Evolutionary conservation across 352 stramenopile genomes (phyloP), one percentile per base, ranked within the genome.

Genomic region (Phytophthora tubulina): DNA sequence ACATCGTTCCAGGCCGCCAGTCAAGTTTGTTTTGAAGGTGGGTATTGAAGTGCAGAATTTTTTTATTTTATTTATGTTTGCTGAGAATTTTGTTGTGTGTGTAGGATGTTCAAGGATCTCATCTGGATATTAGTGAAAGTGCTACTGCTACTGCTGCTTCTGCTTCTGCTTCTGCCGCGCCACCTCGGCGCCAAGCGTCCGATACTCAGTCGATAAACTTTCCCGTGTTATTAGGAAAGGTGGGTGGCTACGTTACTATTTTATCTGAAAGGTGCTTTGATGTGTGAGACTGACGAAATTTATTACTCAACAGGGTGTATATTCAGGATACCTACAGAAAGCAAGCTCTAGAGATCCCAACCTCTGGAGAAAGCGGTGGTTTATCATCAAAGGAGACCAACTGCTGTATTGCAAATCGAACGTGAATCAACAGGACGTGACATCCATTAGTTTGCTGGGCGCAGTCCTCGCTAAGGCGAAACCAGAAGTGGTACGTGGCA

Each of bases 21-120:
- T 96, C 62, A 94, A 94, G 60, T 96, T 96, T 62, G 80, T 96
- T 44, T 78, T 96, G 50, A 96, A 93, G 78, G 87, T 93, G 54
- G 38, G 46, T 35, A 41, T 38, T 45, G n/a, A 21, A 6, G 27
- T 33, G 31, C 36, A 35, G 13, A 51, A 3, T 54, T 44, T 14
- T 48, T 67, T 33, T 30, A 32, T 36, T 48, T 30, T 14, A 38
- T 27, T 27, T 27, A 27, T 27, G 21, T 67, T 63, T 69, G 31
- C 51, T 71, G 49, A 68, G 11, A 27, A 30, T 36, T 46, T 14
- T 41, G 17, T 10, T 64, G 9, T 56, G 15, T 35, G 33, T 35
- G 9, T 60, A 95, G 86, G 84, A 96, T 48, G 76, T 92, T 30
- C 84, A 83, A 38, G 82, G 84, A n/a, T 81, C 88, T 31, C 85